Percentiles rank a stretch among this genome's conserved stretches.
Conservation (phyloP, 2,329 filamentous ascomycete genomes). For the Colletotrichum kahawae region DNA sequence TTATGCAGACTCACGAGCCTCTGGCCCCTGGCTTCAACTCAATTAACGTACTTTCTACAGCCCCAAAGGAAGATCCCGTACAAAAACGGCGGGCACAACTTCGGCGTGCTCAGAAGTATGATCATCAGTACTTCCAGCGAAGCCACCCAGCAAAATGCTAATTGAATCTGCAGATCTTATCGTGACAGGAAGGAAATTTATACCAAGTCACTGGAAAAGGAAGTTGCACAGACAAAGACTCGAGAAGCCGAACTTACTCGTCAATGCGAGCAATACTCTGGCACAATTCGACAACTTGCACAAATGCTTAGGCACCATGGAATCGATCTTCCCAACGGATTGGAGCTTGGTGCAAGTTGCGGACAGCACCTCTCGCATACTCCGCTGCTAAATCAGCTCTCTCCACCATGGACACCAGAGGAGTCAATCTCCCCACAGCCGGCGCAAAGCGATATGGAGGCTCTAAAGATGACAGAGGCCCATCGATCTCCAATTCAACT, state of each 20-base stretch:
- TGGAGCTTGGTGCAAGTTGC: background rate
- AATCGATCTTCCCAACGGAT: background rate
- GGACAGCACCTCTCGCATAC: background rate
- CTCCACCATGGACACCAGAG: background rate
- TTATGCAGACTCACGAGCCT: background rate
- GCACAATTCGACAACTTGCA: constrained; percentile 21
- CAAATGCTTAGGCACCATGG: constrained; percentile 21
- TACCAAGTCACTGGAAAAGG: constrained; percentile 30
- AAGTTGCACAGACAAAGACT: constrained; percentile 23
- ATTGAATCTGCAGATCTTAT: constrained; percentile 25
- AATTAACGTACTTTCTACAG: background rate
- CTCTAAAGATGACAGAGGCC: background rate
- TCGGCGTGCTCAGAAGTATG: constrained; percentile 32
- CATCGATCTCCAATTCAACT: background rate
- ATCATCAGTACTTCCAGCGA: background rate
- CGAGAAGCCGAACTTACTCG: constrained; percentile 26
- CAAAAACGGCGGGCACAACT: constrained; percentile 32
- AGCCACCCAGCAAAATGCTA: background rate
- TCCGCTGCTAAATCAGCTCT: background rate
- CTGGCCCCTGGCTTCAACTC: background rate
- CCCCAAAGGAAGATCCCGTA: constrained; percentile 27
- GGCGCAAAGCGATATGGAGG: background rate
- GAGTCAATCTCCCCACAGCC: background rate
- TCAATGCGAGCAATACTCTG: constrained; percentile 23
- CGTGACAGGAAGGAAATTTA: constrained; percentile 34